Percentiles rank a stretch among this genome's conserved stretches.
These are phyloP conservation scores for Ophiostoma sp. DNA, from an alignment of 2,329 filamentous ascomycete genomes.

Conservation along the genomic window DNA sequence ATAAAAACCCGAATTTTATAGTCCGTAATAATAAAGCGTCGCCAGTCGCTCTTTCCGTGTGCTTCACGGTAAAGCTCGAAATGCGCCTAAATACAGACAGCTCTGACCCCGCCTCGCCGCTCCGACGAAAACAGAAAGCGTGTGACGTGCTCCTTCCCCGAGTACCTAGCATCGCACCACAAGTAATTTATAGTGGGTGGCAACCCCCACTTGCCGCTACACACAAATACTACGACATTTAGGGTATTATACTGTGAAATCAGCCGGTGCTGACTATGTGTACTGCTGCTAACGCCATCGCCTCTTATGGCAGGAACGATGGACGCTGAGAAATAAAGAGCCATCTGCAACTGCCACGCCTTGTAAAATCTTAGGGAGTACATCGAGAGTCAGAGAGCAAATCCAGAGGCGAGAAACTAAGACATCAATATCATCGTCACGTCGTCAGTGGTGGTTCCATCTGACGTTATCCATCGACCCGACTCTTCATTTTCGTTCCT, in stretches of 20 bases:
- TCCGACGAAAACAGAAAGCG: not conserved
- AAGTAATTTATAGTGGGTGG: not conserved
- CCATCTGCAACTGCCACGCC: too few species aligned
- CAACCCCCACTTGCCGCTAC: constrained; percentile 1
- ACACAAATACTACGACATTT: not conserved
- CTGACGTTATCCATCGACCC: constrained; percentile 12
- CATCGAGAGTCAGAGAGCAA: not conserved
- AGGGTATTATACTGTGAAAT: not conserved
- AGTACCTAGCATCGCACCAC: not conserved
- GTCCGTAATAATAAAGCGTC: not conserved
- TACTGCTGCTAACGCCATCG: not conserved
- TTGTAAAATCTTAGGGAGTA: too few species aligned
- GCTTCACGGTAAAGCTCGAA: not conserved
- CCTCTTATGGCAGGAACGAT: not conserved
- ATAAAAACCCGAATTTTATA: not conserved
- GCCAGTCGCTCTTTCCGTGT: not conserved
- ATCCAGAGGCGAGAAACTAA: constrained; percentile 6
- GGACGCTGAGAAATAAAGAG: too few species aligned
- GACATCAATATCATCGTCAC: not conserved
- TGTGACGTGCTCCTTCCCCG: constrained; percentile 7
- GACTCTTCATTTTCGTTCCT: not conserved
- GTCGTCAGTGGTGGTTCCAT: not conserved
- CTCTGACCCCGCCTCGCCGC: not conserved
- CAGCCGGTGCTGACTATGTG: not conserved
- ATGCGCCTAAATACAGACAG: constrained; percentile 5